Conservation (phyloP, 2,329 filamentous ascomycete species). For the Lecanicillium sp. region DNA sequence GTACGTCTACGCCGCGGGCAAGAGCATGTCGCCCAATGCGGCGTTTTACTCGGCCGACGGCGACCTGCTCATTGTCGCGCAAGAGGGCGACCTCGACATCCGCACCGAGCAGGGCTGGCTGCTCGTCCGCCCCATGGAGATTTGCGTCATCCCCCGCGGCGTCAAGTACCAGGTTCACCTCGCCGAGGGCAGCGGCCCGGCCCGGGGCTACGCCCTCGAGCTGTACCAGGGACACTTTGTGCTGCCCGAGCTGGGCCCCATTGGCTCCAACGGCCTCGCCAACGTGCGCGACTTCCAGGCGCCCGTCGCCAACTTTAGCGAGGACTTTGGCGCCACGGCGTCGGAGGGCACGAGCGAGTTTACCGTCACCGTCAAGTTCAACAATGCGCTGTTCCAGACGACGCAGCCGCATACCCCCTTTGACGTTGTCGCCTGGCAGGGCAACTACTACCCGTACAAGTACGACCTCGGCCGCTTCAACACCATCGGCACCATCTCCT, state of each 20-base stretch:
- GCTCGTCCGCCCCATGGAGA: slow-evolving; percentile 63
- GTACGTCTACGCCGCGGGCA: slow-evolving; percentile 66
- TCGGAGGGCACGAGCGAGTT: slow-evolving; percentile 28
- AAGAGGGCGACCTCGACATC: slow-evolving; percentile 63
- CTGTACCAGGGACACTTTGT: slow-evolving; percentile 60
- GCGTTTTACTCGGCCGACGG: slow-evolving; percentile 77
- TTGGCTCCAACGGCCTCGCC: slow-evolving; percentile 61
- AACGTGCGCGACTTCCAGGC: slow-evolving; percentile 66
- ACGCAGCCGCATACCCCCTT: slow-evolving; percentile 65
- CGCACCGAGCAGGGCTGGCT: slow-evolving; percentile 64
- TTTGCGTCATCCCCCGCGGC: slow-evolving; percentile 62
- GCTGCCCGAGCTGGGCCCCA: slow-evolving; percentile 60
- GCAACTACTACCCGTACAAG: slow-evolving; percentile 73
- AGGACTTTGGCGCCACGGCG: slow-evolving; percentile 38
- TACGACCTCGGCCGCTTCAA: slow-evolving; percentile 75
- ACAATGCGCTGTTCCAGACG: slow-evolving; percentile 58
- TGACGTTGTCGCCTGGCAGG: slow-evolving; percentile 75
- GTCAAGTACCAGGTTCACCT: slow-evolving; percentile 61
- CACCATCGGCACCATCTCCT: slow-evolving; percentile 64
- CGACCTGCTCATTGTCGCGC: slow-evolving; percentile 66
- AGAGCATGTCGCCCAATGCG: slow-evolving; percentile 58
- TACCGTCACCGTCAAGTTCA: slow-evolving; percentile 57
- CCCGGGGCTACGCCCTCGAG: slow-evolving; percentile 63
- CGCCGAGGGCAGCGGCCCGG: slow-evolving; percentile 37
- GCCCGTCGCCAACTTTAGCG: slow-evolving; percentile 57